Conservation (phyloP, 2,329 filamentous ascomycete species). For the Tolypocladium tundrense region DNA sequence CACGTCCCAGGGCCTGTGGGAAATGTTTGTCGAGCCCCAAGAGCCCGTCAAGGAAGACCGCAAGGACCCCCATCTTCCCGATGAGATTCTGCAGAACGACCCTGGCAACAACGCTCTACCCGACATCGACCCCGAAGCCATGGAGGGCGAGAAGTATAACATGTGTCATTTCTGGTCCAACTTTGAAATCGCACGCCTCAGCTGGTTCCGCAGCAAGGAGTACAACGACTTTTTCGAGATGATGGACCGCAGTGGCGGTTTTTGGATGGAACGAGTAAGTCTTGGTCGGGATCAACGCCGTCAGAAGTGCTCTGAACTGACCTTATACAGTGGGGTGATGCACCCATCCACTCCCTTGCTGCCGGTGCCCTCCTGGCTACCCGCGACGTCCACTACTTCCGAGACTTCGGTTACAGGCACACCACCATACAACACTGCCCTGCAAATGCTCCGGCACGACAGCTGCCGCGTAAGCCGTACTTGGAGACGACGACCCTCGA, state of each 20-base stretch:
- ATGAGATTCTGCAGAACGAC: constrained; percentile 71
- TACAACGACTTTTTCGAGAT: constrained; percentile 98
- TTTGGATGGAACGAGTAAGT: constrained; percentile 94
- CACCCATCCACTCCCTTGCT: constrained; percentile 93
- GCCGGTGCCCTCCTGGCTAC: constrained; percentile 77
- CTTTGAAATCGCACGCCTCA: constrained; percentile 90
- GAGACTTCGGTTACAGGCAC: constrained; percentile 95
- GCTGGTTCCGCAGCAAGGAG: constrained; percentile 94
- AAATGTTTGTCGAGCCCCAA: constrained; percentile 85
- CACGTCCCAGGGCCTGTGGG: constrained; percentile 87
- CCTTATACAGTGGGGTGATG: constrained; percentile 77
- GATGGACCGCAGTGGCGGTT: constrained; percentile 96
- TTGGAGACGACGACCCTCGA: constrained; percentile 73
- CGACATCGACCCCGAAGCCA: constrained; percentile 79
- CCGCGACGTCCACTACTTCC: constrained; percentile 93
- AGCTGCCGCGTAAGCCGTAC: constrained; percentile 70
- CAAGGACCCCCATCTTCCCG: constrained; percentile 59
- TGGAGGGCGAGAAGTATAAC: constrained; percentile 98
- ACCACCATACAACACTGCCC: constrained; percentile 98
- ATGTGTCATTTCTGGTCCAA: constrained; percentile 99
- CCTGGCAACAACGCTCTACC: constrained; percentile 60
- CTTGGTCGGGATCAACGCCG: background rate
- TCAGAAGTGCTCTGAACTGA: constrained; percentile 12
- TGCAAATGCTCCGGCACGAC: constrained; percentile 82
- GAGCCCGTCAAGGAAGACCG: constrained; percentile 54